Evolutionary conservation across 2,329 filamentous ascomycete species (phyloP).

Genomic region (Neofusicoccum umdonicola): DNA sequence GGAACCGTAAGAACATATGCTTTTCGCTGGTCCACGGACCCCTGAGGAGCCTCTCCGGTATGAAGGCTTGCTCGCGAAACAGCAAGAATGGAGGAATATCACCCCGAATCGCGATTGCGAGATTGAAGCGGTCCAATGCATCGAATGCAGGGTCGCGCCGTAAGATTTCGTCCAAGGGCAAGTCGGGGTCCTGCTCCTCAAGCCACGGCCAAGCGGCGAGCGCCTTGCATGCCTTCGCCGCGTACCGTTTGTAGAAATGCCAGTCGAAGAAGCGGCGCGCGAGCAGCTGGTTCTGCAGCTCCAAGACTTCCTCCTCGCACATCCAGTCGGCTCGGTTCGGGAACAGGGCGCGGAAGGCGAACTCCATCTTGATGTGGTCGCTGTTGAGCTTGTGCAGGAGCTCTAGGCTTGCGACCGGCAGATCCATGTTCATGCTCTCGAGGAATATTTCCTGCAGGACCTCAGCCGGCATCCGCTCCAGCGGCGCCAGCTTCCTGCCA

Average conservation of each 20-base stretch:
- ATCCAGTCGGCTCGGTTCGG: neutral
- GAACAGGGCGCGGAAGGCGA: neutral
- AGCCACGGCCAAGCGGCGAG: slow-evolving; percentile 26
- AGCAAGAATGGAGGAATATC: neutral
- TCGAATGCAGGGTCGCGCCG: neutral
- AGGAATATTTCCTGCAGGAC: slow-evolving; percentile 11
- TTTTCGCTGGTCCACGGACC: slow-evolving; percentile 34
- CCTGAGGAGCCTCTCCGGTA: slow-evolving; percentile 37
- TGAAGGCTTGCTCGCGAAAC: slow-evolving; percentile 19
- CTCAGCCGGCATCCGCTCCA: slow-evolving; percentile 11
- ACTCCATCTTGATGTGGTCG: slow-evolving; percentile 10
- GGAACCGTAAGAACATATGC: slow-evolving; percentile 31
- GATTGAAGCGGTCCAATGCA: neutral
- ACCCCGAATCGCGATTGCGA: neutral
- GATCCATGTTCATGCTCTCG: slow-evolving; percentile 3
- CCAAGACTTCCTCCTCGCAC: neutral
- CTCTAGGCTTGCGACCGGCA: neutral
- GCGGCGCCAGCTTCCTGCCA: neutral
- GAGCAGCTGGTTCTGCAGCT: slow-evolving; percentile 23
- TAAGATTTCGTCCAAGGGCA: neutral
- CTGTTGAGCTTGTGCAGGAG: slow-evolving; percentile 12
- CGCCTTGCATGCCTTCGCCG: slow-evolving; percentile 23
- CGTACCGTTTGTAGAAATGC: slow-evolving; percentile 35
- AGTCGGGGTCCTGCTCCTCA: slow-evolving; percentile 24
- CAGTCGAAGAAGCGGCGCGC: slow-evolving; percentile 36